Base-by-base conservation (phyloP, 2,329 filamentous ascomycete species). In the Rhinocladiella similis region DNA sequence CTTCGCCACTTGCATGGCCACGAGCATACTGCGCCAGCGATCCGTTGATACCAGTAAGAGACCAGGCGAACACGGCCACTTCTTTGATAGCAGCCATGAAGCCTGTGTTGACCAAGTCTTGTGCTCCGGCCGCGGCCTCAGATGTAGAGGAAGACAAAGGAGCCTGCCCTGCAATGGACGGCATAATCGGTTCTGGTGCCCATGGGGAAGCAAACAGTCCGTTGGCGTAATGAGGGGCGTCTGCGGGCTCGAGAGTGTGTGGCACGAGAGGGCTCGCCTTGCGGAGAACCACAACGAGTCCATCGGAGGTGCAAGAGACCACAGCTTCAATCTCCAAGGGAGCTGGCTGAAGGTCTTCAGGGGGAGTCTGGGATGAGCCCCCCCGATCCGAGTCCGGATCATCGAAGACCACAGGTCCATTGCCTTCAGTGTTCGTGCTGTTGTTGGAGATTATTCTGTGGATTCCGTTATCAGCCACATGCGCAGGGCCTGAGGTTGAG, bases 221-320 rank as follows among this genome's bases (percentile, higher is more conserved):
- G 60, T 84, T 84, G 38, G 80, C 76, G 62, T 80, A 79, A 29
- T 69, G 65, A 18, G 62, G 59, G 2, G 77, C 68, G 22, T 73
- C 69, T 12, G 81, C 77, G 52, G 64, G 47, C 57, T 80, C 78
- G 53, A 84, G 77, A 3, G 80, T 72, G 12, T 77, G 76, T 3
- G 87, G 88, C 46, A 91, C 84, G 6, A 84, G 79, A 3, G 89
- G 86, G 22, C 88, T 83, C 20, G 90, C 90, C 61, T 83, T 84
- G 54, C 91, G 83, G 13, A 95, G 76, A 48, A 93, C 86, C 6
- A 95, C 90, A 2, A 95, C 90, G 0, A 96, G 77, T 1, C 91
- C 91, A 69, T 96, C 91, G 0, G 91, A 95, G 1, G 90, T 91
- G 72, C 91, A 96, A 0, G 91, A 95, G 4, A 96, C 86, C n/a